Base-by-base conservation (phyloP, 331 rosid genomes). In the Cydonia oblonga region DNA sequence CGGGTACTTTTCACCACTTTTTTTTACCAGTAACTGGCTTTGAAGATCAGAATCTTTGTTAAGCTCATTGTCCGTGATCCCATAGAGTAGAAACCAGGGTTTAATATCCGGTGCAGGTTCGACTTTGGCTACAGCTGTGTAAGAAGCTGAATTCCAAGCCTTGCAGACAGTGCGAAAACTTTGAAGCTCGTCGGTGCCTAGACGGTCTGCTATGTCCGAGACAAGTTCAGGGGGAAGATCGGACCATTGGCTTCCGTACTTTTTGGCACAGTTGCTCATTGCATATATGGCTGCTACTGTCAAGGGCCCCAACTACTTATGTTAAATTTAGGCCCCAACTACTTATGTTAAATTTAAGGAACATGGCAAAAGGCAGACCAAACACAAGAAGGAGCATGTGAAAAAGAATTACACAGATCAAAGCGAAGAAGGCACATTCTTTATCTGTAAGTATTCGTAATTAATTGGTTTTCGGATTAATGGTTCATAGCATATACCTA, bases 131-230 rank as follows among this genome's bases (percentile, higher is more conserved):
- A 66, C 38, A 1, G 76, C 66, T 2, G 54, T 22, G 58, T 53
- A 40, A 19, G 82, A 58, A 52, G 82, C 66, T 16, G 49, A 33
- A 3, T 61, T 25, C 79, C 79, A 79, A 20, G 59, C 72, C 29
- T 79, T 74, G 76, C 79, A 68, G 68, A 74, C 79, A 57, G 56
- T 15, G 6, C 67, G 68, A 54, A 79, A 79, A 23, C 75, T 42
- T 8, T 63, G 64, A 57, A 79, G 67, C 32, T 63, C 83, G 28
- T 63, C 29, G 9, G 42, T 12, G 54, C 49, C 72, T 40, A 75
- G 32, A 23, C 32, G 22, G n/a, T 69, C 56, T 0, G 79, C 78
- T 14, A 79, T 64, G 19, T 5, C 38, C 12, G 72, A 22, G 2
- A 69, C 33, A 15, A 79, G 58, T 14, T 74, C 79, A 19, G n/a